Evolutionary conservation across 176 grass and related monocot species (phyloP).

Genomic region (Thinopyrum elongatum): DNA sequence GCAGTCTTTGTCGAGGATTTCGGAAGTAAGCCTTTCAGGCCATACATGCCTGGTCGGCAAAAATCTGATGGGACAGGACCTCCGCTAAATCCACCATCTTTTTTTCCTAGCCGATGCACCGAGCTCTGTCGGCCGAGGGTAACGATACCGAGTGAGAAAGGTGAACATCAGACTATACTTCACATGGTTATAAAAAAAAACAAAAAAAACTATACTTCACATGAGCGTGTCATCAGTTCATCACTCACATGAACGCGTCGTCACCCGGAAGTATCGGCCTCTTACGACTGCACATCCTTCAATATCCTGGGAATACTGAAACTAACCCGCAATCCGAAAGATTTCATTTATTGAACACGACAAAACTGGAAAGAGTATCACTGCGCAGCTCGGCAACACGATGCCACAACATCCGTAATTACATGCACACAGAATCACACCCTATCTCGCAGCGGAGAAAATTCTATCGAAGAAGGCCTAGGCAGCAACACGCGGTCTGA

Average conservation of each 20-base stretch:
- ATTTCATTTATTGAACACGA: not conserved
- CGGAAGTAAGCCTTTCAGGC: not conserved
- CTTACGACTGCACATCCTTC: not conserved
- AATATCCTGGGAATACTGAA: not conserved
- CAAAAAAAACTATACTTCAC: not conserved
- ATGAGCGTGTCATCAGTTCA: too few relatives aligned
- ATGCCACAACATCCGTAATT: not conserved
- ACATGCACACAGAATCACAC: constrained; percentile 9
- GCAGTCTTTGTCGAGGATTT: too few relatives aligned
- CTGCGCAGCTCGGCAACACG: not conserved
- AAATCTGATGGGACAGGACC: not conserved
- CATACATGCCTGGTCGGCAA: not conserved
- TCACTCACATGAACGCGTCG: not conserved
- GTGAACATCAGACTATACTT: not conserved
- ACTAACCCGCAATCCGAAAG: not conserved
- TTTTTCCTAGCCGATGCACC: not conserved
- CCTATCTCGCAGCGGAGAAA: not conserved
- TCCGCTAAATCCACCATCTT: not conserved
- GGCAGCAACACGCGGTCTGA: not conserved
- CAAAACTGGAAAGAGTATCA: not conserved
- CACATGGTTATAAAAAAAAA: too few relatives aligned
- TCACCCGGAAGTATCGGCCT: not conserved
- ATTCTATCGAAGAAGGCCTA: not conserved
- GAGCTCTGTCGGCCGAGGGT: not conserved
- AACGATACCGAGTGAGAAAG: not conserved